phyloP scores from a whole-genome alignment of 1,139 yeast genomes.

The Zygoascus meyerae region DNA sequence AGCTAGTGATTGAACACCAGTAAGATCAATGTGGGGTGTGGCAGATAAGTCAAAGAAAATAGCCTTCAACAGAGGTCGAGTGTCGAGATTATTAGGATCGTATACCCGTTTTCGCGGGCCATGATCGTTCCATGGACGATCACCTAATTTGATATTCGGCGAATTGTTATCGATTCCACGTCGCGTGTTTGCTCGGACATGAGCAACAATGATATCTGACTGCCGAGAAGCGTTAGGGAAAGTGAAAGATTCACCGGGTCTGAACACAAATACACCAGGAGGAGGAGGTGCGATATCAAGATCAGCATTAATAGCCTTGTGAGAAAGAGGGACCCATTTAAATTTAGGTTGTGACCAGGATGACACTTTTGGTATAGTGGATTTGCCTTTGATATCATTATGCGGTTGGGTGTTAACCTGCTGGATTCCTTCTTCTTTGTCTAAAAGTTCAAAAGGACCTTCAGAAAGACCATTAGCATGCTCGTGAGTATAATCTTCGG shows the following conservation, averaged over 20 bases:
- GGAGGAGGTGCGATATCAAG: conserved; percentile 71
- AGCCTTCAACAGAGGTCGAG: conserved; percentile 62
- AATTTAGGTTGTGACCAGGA: conserved; percentile 14
- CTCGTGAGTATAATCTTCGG: neutral
- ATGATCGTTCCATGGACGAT: conserved; percentile 89
- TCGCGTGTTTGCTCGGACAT: conserved; percentile 55
- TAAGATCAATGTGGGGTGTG: conserved; percentile 69
- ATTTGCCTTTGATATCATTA: conserved; percentile 3
- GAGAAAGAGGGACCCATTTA: conserved; percentile 71
- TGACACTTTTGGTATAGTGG: neutral
- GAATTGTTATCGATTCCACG: conserved; percentile 46
- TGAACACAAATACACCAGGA: conserved; percentile 81
- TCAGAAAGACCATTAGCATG: conserved; percentile 8
- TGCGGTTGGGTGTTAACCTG: neutral
- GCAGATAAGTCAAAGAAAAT: conserved; percentile 77
- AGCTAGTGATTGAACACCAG: conserved; percentile 71
- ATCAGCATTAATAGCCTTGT: conserved; percentile 51
- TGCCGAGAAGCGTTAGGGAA: conserved; percentile 78
- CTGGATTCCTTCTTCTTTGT: neutral
- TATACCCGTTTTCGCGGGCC: conserved; percentile 45
- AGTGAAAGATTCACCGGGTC: conserved; percentile 74
- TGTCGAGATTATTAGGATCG: conserved; percentile 37
- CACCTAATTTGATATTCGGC: conserved; percentile 46
- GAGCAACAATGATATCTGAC: conserved; percentile 62
- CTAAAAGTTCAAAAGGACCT: conserved; percentile 7